These are phyloP conservation scores for Moelleriella libera DNA, from an alignment of 2,329 filamentous ascomycete species.

Conservation along the genomic window DNA sequence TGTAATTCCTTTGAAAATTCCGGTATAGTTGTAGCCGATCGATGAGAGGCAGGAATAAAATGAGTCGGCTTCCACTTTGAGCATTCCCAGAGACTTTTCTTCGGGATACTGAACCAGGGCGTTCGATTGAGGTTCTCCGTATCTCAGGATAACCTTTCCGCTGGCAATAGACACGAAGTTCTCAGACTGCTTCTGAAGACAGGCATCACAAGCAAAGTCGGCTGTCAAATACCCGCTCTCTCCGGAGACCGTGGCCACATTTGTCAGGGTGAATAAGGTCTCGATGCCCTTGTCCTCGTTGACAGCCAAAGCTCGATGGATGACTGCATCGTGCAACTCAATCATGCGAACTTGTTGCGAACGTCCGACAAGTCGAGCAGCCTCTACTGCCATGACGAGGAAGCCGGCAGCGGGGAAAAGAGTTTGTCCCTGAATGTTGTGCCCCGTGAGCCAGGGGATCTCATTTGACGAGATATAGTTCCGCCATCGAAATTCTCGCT, in stretches of 20 bases:
- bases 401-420: conserved; percentile 24
- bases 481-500: conserved; percentile 5
- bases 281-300: neutral
- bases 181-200: neutral
- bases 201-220: neutral
- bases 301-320: neutral
- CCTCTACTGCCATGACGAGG: conserved; percentile 15
- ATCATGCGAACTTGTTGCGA: neutral
- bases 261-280: neutral
- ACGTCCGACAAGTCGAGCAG: neutral
- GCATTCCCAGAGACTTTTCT: neutral
- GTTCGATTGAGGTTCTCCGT: neutral
- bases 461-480: conserved; percentile 9
- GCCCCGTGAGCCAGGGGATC: conserved; percentile 17
- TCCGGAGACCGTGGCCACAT: neutral
- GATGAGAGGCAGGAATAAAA: neutral
- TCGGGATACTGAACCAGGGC: neutral
- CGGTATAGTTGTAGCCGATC: neutral
- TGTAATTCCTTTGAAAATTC: neutral
- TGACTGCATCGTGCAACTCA: neutral
- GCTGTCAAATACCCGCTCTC: neutral
- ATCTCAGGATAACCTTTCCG: neutral
- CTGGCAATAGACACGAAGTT: neutral
- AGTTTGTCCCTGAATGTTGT: conserved; percentile 8
- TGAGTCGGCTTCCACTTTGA: neutral